phyloP scores from a whole-genome alignment of 805 yeast species.

The Vanderwaltozyma verrucispora region DNA sequence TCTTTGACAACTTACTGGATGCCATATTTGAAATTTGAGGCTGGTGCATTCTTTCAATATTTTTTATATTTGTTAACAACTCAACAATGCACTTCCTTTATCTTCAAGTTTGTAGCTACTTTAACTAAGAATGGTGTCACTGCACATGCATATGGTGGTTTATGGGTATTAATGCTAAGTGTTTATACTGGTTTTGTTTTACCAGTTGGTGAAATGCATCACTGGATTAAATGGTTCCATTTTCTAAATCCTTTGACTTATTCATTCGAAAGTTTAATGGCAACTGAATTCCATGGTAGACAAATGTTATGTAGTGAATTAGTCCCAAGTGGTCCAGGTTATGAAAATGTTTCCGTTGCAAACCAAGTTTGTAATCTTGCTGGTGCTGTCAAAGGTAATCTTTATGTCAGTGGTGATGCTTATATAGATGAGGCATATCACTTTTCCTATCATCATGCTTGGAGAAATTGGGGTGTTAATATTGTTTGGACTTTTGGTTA shows the following conservation, averaged over 20 bases:
- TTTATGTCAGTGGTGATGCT: slow-evolving; percentile 41
- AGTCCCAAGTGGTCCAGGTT: slow-evolving; percentile 49
- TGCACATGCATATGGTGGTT: slow-evolving; percentile 47
- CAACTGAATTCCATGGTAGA: slow-evolving; percentile 46
- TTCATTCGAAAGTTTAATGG: slow-evolving; percentile 44
- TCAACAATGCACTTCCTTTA: slow-evolving; percentile 42
- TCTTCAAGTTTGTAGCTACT: slow-evolving; percentile 45
- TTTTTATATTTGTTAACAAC: slow-evolving; percentile 36
- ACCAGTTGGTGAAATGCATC: slow-evolving; percentile 38
- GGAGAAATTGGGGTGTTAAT: slow-evolving; percentile 55
- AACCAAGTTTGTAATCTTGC: slow-evolving; percentile 42
- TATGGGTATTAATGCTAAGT: slow-evolving; percentile 45
- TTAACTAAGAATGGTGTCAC: slow-evolving; percentile 42
- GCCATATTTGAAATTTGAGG: slow-evolving; percentile 39
- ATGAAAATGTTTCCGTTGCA: slow-evolving; percentile 31
- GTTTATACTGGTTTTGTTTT: slow-evolving; percentile 47
- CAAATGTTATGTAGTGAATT: slow-evolving; percentile 39
- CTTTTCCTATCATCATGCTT: slow-evolving; percentile 37
- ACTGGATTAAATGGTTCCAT: slow-evolving; percentile 53
- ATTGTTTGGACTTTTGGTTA: slow-evolving; percentile 37
- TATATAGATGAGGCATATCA: slow-evolving; percentile 33
- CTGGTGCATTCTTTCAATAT: slow-evolving; percentile 46
- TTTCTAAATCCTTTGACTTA: slow-evolving; percentile 40
- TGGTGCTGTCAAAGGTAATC: slow-evolving; percentile 39
- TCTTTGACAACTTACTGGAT: slow-evolving; percentile 43